Conservation (phyloP, 1,284 basidiomycete species). For the Leccinum subrobustum region DNA sequence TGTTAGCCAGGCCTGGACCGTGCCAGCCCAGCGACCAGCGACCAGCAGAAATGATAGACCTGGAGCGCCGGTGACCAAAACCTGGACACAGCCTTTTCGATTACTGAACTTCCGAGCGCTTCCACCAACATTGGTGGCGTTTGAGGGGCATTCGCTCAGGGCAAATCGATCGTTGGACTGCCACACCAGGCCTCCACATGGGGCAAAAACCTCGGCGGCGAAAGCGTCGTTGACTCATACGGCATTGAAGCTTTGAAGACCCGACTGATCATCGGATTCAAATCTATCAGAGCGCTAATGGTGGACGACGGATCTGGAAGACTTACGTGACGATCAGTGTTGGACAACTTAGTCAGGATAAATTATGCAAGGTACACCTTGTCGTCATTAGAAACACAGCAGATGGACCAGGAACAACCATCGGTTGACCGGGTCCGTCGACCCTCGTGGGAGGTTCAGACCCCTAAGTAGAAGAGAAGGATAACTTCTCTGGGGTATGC, state of each 20-base stretch:
- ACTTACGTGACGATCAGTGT: neutral
- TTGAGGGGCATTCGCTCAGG: neutral
- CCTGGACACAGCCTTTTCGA: neutral
- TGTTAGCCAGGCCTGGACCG: neutral
- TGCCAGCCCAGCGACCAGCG: neutral
- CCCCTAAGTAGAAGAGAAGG: neutral
- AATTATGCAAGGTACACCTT: no score
- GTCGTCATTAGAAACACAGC: neutral
- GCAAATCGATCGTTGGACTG: neutral
- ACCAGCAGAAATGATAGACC: neutral
- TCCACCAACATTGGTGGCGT: neutral
- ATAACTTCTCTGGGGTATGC: no score
- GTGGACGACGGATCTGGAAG: neutral
- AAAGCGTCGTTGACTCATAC: neutral
- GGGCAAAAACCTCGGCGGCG: neutral
- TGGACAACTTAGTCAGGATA: neutral
- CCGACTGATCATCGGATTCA: neutral
- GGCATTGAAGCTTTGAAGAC: neutral
- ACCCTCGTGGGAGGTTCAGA: neutral
- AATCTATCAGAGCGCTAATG: neutral
- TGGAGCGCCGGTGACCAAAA: neutral
- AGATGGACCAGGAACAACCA: neutral
- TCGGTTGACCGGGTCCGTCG: neutral
- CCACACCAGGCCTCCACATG: neutral
- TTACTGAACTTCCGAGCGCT: neutral